A percentile compares a stretch with the other conserved stretches of the same genome.
These are phyloP conservation scores for Prinsepia uniflora DNA, from an alignment of 306 rosid genomes.

Conservation along the genomic window DNA sequence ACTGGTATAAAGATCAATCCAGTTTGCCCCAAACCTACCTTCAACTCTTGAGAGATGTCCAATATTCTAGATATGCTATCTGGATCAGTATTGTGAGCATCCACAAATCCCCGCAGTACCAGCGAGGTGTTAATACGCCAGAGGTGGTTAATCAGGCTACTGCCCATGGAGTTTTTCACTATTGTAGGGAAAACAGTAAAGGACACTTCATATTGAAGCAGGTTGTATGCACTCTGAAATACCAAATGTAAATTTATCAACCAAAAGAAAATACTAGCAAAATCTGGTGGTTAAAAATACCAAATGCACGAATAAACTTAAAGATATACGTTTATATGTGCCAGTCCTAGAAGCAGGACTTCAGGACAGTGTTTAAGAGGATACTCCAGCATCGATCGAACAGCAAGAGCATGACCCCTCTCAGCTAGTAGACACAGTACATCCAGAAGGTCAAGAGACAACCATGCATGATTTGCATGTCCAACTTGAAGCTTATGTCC, in stretches of 20 bases:
- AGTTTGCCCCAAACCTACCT: slow-evolving; percentile 46
- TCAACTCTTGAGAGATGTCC: slow-evolving; percentile 81
- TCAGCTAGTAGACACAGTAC: slow-evolving; percentile 85
- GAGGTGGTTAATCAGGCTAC: slow-evolving; percentile 66
- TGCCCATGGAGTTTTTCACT: slow-evolving; percentile 48
- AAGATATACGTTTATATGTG: slow-evolving; percentile 61
- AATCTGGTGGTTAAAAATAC: not conserved
- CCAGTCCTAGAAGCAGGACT: slow-evolving; percentile 86
- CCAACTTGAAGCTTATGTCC: slow-evolving; percentile 77
- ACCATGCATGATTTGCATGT: slow-evolving; percentile 90
- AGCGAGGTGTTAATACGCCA: slow-evolving; percentile 76
- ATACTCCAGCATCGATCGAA: slow-evolving; percentile 69
- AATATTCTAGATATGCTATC: slow-evolving; percentile 55
- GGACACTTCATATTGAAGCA: slow-evolving; percentile 81
- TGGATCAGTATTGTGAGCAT: slow-evolving; percentile 56
- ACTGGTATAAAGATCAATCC: slow-evolving; percentile 15
- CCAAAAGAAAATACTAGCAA: slow-evolving; percentile 2
- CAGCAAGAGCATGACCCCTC: slow-evolving; percentile 84
- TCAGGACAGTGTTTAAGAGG: slow-evolving; percentile 93
- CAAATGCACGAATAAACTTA: slow-evolving; percentile 4
- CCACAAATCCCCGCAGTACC: slow-evolving; percentile 74
- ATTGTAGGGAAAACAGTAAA: slow-evolving; percentile 59
- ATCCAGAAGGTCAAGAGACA: slow-evolving; percentile 76
- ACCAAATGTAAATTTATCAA: slow-evolving; percentile 22
- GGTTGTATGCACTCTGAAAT: slow-evolving; percentile 87